A percentile compares a stretch with the other conserved stretches of the same genome.
phyloP scores from a whole-genome alignment of 2,329 filamentous ascomycete species.

The Aspergillus quadrilineatus region DNA sequence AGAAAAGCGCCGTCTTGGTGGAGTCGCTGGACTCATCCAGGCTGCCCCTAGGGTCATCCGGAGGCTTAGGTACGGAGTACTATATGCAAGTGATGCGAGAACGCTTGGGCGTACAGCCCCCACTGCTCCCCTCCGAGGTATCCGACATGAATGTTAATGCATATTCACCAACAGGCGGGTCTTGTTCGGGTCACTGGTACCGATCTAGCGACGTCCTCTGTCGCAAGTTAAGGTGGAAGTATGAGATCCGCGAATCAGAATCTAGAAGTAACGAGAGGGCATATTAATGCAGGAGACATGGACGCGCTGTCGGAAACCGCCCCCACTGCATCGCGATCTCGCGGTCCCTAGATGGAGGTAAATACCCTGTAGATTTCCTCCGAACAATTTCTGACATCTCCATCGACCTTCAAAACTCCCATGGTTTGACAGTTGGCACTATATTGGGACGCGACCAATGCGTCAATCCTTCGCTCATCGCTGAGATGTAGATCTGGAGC shows the following conservation, averaged over 20 bases:
- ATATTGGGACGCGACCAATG: not conserved
- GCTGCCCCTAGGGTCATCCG: too few species aligned
- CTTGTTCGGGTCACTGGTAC: not conserved
- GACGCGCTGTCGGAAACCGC: not conserved
- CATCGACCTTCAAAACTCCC: not conserved
- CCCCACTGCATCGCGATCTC: slow-evolving; percentile 1
- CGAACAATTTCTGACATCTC: not conserved
- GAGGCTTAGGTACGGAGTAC: not conserved
- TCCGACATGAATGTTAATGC: not conserved
- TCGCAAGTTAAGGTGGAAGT: not conserved
- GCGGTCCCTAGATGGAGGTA: not conserved
- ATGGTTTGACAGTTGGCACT: not conserved
- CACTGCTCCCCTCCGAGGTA: too few species aligned
- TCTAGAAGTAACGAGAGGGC: not conserved
- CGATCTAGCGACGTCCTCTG: not conserved
- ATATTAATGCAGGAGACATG: slow-evolving; percentile 1
- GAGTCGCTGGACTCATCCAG: not conserved
- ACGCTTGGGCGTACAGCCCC: not conserved
- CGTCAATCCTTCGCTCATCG: not conserved
- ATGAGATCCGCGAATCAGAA: not conserved
- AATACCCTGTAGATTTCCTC: not conserved
- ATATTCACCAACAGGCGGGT: not conserved
- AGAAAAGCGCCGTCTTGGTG: not conserved
- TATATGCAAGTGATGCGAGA: not conserved
- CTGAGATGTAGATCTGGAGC: not conserved